Conservation (phyloP, 2,329 filamentous ascomycete genomes). For the Venturia nashicola region DNA sequence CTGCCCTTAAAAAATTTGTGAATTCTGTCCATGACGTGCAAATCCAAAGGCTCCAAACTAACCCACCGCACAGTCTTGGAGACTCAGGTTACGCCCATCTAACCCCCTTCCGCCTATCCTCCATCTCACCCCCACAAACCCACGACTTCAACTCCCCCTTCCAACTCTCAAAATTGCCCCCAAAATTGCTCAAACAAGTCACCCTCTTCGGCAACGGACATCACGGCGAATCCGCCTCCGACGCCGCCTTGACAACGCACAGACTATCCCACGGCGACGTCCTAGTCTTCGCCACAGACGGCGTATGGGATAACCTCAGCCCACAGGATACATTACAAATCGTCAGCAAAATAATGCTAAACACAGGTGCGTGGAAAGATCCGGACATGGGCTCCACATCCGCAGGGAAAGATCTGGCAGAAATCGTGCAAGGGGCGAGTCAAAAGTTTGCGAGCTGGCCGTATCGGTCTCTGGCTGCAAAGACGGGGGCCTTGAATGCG, state of each 20-base stretch:
- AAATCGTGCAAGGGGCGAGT: constrained; percentile 24
- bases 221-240: constrained; percentile 70
- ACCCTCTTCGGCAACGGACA: constrained; percentile 65
- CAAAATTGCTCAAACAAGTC: constrained; percentile 65
- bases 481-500: not conserved
- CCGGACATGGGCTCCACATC: constrained; percentile 32
- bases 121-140: constrained; percentile 74
- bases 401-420: constrained; percentile 36
- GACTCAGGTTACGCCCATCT: constrained; percentile 90
- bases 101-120: constrained; percentile 72
- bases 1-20: not conserved
- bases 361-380: constrained; percentile 60
- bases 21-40: too few species aligned
- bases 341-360: constrained; percentile 64
- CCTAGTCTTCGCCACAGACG: constrained; percentile 86
- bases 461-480: not conserved
- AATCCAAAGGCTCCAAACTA: constrained; percentile 4
- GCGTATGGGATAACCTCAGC: constrained; percentile 90
- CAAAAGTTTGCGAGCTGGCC: not conserved
- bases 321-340: constrained; percentile 78
- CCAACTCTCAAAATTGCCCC: constrained; percentile 80
- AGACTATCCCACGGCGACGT: constrained; percentile 80
- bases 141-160: constrained; percentile 98
- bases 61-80: constrained; percentile 44
- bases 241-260: constrained; percentile 70